phyloP scores from a whole-genome alignment of 148 eudicot species.

The Rhododendron mucronatum region DNA sequence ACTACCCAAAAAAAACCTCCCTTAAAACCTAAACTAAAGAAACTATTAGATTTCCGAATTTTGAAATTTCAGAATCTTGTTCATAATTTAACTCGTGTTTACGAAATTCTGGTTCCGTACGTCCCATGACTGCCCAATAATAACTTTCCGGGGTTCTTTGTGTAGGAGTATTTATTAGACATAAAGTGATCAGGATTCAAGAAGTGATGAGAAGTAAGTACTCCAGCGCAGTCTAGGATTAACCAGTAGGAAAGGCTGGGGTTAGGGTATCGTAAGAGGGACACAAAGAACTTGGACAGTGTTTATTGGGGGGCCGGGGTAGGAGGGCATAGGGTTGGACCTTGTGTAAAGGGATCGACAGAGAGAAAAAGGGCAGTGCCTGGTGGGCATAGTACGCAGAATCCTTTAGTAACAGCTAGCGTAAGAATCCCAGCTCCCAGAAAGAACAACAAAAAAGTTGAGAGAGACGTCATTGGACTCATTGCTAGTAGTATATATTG shows the following conservation, averaged over 20 bases:
- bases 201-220: background rate
- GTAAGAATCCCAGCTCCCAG: conserved; percentile 7
- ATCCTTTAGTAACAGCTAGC: conserved; percentile 15
- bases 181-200: background rate
- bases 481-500: background rate
- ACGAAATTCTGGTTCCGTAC: no score
- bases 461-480: conserved; percentile 20
- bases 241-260: background rate
- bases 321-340: background rate
- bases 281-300: background rate
- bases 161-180: background rate
- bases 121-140: no score
- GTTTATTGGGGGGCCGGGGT: background rate
- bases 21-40: no score
- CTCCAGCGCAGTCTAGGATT: background rate
- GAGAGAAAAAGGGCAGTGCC: background rate
- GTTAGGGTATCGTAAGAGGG: background rate
- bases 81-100: no score
- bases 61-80: no score
- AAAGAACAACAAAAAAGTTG: background rate
- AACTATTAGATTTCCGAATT: no score
- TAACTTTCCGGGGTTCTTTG: background rate
- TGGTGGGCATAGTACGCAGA: conserved; percentile 3
- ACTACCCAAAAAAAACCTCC: no score
- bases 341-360: background rate